These are phyloP conservation scores for Wickerhamiella domercqiae DNA, from an alignment of 805 yeast species.

Conservation along the genomic window DNA sequence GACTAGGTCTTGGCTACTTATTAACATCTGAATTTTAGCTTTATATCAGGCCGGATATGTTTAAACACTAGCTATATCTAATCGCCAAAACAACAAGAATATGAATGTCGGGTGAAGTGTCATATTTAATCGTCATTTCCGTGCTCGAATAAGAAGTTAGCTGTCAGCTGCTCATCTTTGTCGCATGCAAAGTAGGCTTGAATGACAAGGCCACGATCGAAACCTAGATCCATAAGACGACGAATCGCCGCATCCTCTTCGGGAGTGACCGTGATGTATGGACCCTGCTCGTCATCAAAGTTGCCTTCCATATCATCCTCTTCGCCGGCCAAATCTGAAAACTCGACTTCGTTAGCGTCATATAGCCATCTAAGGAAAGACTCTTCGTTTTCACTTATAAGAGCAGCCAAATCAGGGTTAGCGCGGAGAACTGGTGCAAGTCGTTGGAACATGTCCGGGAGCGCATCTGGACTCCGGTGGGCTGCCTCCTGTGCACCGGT, in stretches of 20 bases:
- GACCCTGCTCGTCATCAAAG: conserved; percentile 22
- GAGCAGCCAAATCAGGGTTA: conserved; percentile 69
- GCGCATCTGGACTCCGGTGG: conserved; percentile 73
- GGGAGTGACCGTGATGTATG: conserved; percentile 39
- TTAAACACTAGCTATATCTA: too few species aligned
- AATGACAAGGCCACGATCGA: conserved; percentile 70
- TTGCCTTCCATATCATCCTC: conserved; percentile 2
- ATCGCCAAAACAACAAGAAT: too few species aligned
- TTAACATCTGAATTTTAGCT: not conserved
- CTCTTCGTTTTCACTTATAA: conserved; percentile 46
- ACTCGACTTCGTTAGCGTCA: conserved; percentile 24
- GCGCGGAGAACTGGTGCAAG: conserved; percentile 66
- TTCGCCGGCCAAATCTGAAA: not conserved
- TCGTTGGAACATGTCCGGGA: conserved; percentile 41
- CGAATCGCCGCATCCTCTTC: conserved; percentile 83
- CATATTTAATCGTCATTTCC: conserved; percentile 17
- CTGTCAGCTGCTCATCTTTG: conserved; percentile 92
- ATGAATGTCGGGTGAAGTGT: too few species aligned
- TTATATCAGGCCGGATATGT: too few species aligned
- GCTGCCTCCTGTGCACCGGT: conserved; percentile 34
- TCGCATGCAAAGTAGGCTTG: conserved; percentile 97
- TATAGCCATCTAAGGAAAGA: conserved; percentile 62
- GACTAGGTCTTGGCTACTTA: not conserved
- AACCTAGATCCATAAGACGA: conserved; percentile 84
- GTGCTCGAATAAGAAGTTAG: conserved; percentile 63